These are phyloP conservation scores for Chlorella ohadii DNA, from an alignment of 139 green algal genomes.

Conservation along the genomic window DNA sequence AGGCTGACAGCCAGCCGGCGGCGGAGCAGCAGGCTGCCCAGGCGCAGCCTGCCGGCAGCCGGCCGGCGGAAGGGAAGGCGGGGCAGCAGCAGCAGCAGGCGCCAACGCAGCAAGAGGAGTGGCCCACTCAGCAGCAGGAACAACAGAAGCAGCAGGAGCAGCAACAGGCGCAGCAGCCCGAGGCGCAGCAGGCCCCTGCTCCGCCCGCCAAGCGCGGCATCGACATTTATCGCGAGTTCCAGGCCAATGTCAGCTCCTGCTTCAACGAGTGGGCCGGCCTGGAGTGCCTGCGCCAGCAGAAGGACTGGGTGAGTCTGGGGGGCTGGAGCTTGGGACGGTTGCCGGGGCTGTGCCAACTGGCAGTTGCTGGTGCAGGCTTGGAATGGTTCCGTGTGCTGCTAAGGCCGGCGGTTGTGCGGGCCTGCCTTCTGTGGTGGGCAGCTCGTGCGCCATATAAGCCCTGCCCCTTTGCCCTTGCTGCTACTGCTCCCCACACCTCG, in stretches of 20 bases:
- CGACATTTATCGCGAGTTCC: neutral
- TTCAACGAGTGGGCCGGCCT: neutral
- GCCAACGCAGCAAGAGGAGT: neutral
- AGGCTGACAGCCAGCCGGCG: too few species aligned
- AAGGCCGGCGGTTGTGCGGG: too few species aligned
- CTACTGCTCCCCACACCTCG: too few species aligned
- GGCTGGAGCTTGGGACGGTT: neutral
- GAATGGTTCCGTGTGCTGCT: too few species aligned
- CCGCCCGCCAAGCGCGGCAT: neutral
- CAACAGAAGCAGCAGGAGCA: neutral
- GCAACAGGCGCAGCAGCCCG: neutral
- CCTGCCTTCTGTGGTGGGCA: too few species aligned
- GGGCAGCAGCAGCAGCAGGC: neutral
- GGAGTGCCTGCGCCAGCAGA: neutral
- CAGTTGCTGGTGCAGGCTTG: too few species aligned
- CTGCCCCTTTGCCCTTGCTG: too few species aligned
- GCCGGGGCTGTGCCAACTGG: neutral
- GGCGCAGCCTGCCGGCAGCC: too few species aligned
- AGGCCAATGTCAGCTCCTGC: neutral
- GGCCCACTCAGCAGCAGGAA: neutral
- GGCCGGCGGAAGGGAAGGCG: too few species aligned
- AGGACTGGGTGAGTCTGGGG: neutral
- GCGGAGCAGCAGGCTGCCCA: too few species aligned
- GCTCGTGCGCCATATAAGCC: too few species aligned
- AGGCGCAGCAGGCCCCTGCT: too few species aligned